Conservation (phyloP, 23 red algal genomes). For the Agarophyton chilense region DNA sequence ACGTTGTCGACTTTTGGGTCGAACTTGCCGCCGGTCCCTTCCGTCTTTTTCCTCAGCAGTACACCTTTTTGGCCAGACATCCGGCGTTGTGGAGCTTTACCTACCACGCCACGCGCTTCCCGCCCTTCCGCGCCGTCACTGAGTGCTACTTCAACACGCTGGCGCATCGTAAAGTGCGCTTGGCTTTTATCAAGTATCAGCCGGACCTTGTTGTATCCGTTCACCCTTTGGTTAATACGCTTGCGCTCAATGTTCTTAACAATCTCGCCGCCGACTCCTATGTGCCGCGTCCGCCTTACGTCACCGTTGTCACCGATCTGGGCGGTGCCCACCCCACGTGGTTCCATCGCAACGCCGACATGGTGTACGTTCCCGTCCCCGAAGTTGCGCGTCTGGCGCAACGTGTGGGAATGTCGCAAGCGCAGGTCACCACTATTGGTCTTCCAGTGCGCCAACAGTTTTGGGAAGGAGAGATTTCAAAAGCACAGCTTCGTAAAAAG, state of each 20-base stretch:
- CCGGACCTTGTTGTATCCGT: constrained; percentile 92
- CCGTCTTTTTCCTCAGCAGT: constrained; percentile 71
- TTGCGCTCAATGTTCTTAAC: constrained; percentile 67
- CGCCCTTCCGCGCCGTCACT: constrained; percentile 58
- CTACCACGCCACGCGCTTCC: constrained; percentile 72
- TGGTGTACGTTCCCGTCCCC: constrained; percentile 74
- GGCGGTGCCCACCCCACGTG: constrained; percentile 93
- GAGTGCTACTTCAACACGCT: constrained; percentile 72
- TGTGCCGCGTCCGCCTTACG: constrained; percentile 66
- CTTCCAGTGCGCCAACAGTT: constrained; percentile 83
- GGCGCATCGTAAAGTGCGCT: constrained; percentile 60
- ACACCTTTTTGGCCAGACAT: constrained; percentile 79
- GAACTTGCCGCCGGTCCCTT: constrained; percentile 79
- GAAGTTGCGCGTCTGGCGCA: constrained; percentile 48
- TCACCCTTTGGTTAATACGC: constrained; percentile 89
- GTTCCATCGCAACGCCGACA: constrained; percentile 78
- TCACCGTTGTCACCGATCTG: constrained; percentile 97
- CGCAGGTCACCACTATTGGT: constrained; percentile 54
- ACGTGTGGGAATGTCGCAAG: constrained; percentile 30
- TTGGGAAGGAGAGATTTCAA: constrained; percentile 36
- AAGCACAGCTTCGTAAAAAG: constrained; percentile 18
- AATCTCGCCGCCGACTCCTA: constrained; percentile 35
- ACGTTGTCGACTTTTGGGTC: constrained; percentile 85
- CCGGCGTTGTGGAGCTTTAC: constrained; percentile 83
- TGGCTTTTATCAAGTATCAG: constrained; percentile 48